Conservation (phyloP, 257 asterid species). For the Datura wrightii region DNA sequence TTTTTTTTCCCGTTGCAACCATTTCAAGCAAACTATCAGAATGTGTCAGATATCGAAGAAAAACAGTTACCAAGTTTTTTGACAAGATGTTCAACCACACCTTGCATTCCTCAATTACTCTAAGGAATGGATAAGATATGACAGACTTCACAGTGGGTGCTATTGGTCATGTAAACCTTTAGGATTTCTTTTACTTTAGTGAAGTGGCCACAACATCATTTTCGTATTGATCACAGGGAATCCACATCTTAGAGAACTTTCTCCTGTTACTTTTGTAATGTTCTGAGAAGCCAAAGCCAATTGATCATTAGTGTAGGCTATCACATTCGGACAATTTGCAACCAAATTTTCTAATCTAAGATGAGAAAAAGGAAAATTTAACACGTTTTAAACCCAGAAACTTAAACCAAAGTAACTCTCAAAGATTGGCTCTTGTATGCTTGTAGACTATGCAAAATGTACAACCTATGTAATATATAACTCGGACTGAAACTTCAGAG, state of each 20-base stretch:
- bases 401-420: not conserved
- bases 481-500: not conserved
- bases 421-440: not conserved
- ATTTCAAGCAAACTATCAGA: not conserved
- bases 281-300: not conserved
- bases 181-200: slow-evolving; percentile 5
- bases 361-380: not conserved
- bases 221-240: not conserved
- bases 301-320: not conserved
- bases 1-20: not conserved
- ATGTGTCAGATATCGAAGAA: not conserved
- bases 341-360: not conserved
- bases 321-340: not conserved
- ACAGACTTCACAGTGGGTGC: not conserved
- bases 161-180: not conserved
- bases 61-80: not conserved
- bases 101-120: not conserved
- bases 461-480: not conserved
- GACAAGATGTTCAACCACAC: not conserved
- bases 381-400: too few species aligned
- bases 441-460: not conserved
- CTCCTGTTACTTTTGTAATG: not conserved
- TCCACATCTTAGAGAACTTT: not conserved
- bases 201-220: not conserved
- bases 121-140: not conserved